Percentiles rank a stretch among this genome's conserved stretches.
phyloP scores from a whole-genome alignment of 495 filamentous ascomycete genomes.

The Aspergillus hancockii region DNA sequence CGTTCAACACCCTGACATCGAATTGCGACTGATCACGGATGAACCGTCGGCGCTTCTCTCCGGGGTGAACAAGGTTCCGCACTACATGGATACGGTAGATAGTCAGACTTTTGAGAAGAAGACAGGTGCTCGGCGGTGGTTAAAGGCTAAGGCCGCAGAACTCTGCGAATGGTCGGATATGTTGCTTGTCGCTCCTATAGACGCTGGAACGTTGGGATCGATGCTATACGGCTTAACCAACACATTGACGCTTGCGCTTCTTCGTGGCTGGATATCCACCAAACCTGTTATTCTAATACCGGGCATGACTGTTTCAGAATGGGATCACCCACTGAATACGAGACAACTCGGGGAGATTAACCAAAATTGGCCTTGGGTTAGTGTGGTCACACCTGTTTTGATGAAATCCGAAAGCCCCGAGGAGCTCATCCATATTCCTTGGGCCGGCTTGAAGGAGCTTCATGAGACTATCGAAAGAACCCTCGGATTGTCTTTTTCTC shows the following conservation, averaged over 20 bases:
- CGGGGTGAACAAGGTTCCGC: constrained; percentile 45
- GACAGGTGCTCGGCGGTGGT: constrained; percentile 46
- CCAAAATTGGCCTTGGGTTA: constrained; percentile 80
- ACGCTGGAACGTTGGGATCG: constrained; percentile 75
- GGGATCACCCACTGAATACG: constrained; percentile 82
- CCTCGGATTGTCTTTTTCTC: constrained; percentile 29
- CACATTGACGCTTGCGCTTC: constrained; percentile 68
- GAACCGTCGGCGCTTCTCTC: constrained; percentile 47
- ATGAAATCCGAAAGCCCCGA: constrained; percentile 65
- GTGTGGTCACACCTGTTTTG: constrained; percentile 67
- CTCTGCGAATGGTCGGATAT: constrained; percentile 87
- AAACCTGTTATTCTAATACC: constrained; percentile 82
- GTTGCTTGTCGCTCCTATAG: constrained; percentile 78
- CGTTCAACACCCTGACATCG: constrained; percentile 41
- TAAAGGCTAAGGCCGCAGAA: constrained; percentile 62
- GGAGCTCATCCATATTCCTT: constrained; percentile 53
- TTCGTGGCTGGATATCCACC: constrained; percentile 79
- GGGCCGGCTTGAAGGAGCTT: constrained; percentile 67
- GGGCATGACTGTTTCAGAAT: constrained; percentile 79
- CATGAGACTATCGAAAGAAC: constrained; percentile 63
- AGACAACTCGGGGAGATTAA: constrained; percentile 79
- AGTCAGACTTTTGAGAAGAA: constrained; percentile 49
- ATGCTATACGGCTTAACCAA: constrained; percentile 81
- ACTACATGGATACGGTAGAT: constrained; percentile 51
- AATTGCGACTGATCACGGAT: constrained; percentile 49